Base-by-base conservation (phyloP, 768 basidiomycete genomes). In the Macrolepiota albuminosa region DNA sequence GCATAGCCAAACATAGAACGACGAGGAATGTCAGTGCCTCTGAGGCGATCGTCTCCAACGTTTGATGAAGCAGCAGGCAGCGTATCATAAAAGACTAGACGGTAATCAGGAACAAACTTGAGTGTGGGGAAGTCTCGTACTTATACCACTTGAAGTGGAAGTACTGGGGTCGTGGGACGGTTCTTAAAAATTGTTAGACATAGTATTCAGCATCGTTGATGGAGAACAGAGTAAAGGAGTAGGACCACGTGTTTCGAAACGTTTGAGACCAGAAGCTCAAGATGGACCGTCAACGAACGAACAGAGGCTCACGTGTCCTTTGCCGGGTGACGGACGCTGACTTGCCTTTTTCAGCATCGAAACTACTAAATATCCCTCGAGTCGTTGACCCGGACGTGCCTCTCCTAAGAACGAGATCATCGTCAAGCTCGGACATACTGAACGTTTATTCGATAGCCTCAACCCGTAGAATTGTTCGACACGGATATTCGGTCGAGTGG, bases 11-110 rank as follows among this genome's bases (percentile, higher is more conserved):
- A 58, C 68, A 68, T 65, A 60, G 62, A 60, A 49, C 58, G 52
- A 61, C 63, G 54, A 46, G 63, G 31, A 64, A 50, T 50, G 40
- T 53, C 62, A 63, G 56, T 52, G 39, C 63, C 68, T 52, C 58
- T 42, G 24, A 40, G 58, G 31, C 54, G 31, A 42, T 53, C 62
- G 57, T 54, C 42, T 46, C 56, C 46, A 62, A 61, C 62, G 51
- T 68, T 53, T 43, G 56, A 50, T 63, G 63, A 51, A 21, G 57
- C 60, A 31, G 66, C 61, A 21, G 66, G 63, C 14, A 65, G 29
- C 40, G 62, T 43, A 57, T 71, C 71, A 71, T 71, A 66, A 67
- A 71, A 63, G 51, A 59, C 70, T 75, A 59, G 45, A 42, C 39
- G 33, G 58, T 24, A 52, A 42, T 60, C 37, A 62, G 54, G 60